Evolutionary conservation across 1,139 yeast genomes (phyloP), one percentile per base, ranked within the genome.

Genomic region (Protomyces inouyei): DNA sequence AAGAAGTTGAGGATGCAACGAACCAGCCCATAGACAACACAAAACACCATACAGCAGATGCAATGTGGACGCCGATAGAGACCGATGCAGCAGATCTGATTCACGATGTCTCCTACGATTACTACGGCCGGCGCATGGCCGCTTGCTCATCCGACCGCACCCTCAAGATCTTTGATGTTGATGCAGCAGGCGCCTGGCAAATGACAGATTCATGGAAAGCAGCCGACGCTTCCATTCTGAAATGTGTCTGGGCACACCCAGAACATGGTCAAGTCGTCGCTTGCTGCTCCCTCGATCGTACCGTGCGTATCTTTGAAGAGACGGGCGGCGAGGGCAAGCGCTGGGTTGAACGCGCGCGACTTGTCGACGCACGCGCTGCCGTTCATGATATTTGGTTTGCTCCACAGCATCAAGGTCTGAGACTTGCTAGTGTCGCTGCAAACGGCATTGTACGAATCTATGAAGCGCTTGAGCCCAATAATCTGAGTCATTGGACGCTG

Each of bases 111-210:
- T 85, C 89, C 43, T 92, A 91, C 74, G 80, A 78, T 68, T 91
- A 86, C 74, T 92, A 92, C 72, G 98, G 98, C 1, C 84, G 85
- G 67, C 88, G 91, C 67, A 79, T 92, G 64, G 98, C 97, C 8
- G 91, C 97, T 0, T 91, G 95, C 66, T 88, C 96, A 8, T 87
- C 95, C 0, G 98, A 92, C 74, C 97, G 91, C 71, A 95, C 88
- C 72, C 83, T 92, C 68, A 89, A 89, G 72, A 92, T 92, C 46
- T 92, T 90, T 74, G 93, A 87, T 40, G 63, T 67, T 40, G 71
- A 69, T 8, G 85, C 66, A 25, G 60, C 67, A 10, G 57, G 54
- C 43, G 82, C 84, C 37, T 92, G 97, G 97, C 83, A 83, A 16
- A 76, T 87, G 64, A 85, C 86, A 70, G 97, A 91, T 75, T 85